Evolutionary conservation across 805 yeast species (phyloP), one percentile per base, ranked within the genome.

Genomic region (Yamadazyma akitaensis): DNA sequence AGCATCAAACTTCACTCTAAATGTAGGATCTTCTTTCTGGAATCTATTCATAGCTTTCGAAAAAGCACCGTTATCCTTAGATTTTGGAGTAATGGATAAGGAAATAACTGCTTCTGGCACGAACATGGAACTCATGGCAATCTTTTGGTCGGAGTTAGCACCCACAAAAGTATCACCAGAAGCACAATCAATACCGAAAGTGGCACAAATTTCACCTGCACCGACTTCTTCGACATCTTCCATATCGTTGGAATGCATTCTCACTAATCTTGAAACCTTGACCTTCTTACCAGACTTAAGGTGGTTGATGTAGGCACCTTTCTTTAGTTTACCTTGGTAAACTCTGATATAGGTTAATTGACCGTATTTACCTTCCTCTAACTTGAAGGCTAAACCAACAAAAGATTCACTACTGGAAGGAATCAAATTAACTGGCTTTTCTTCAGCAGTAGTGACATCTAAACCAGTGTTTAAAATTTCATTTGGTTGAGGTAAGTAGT

Each of bases 61-160:
- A 65, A 94, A 94, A 65, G 90, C 89, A 31, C 74, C 75, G 47
- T 88, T 80, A 64, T 94, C 98, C 61, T 86, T 88, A 34, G 90
- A 74, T 64, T 86, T 86, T 45, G 99, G 99, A 32, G 82, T 76
- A 59, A 94, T 85, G 14, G 97, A 85, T 49, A 94, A 75, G 6
- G 99, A 94, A 44, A 94, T 92, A 53, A 94, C 99, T 1, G 99
- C 96, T 67, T 94, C 99, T 6, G 99, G 99, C 51, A 94, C 99
- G 70, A 77, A 94, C 99, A 94, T 94, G 5, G 97, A 89, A 47
- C 95, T 82, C 98, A 94, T 92, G 46, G 99, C 84, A 58, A 87
- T 84, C 58, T 82, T 76, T 46, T 82, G 73, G 12, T 77, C 75
- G 14, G 65, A 53, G 47, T 62, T 64, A 45, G 94, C 96, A 55